These are phyloP conservation scores for Cephaloascus albidus DNA, from an alignment of 805 yeast genomes.

Conservation along the genomic window DNA sequence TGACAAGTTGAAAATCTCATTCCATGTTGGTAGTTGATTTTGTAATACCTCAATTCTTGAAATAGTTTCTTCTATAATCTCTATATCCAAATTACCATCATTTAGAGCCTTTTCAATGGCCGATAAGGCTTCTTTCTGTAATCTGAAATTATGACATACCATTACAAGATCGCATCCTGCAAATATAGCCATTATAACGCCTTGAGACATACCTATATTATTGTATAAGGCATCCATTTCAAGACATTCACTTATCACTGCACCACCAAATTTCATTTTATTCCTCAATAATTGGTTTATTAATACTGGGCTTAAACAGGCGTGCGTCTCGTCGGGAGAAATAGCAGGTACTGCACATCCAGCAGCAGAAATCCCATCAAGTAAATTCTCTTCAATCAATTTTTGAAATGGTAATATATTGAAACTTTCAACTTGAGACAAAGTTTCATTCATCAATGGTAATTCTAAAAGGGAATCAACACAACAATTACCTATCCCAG, in stretches of 20 bases:
- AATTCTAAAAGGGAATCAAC: constrained; percentile 48
- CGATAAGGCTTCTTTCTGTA: constrained; percentile 48
- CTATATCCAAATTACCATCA: constrained; percentile 34
- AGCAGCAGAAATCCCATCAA: constrained; percentile 52
- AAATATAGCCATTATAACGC: constrained; percentile 49
- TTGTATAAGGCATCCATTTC: constrained; percentile 57
- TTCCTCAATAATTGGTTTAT: constrained; percentile 39
- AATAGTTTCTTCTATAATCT: constrained; percentile 26
- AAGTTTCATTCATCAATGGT: constrained; percentile 49
- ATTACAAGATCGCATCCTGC: constrained; percentile 60
- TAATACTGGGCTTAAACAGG: constrained; percentile 47
- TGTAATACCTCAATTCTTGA: constrained; percentile 35
- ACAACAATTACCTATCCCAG: constrained; percentile 55
- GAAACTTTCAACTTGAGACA: constrained; percentile 40
- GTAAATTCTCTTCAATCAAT: constrained; percentile 29
- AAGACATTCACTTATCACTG: constrained; percentile 50
- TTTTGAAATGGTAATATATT: constrained; percentile 42
- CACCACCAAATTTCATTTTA: constrained; percentile 44
- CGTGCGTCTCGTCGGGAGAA: constrained; percentile 52
- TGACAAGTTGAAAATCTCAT: constrained; percentile 24
- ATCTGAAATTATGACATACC: constrained; percentile 46
- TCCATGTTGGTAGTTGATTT: constrained; percentile 33
- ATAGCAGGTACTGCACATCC: constrained; percentile 59
- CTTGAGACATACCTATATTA: constrained; percentile 60
- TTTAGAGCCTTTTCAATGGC: constrained; percentile 25